Evolutionary conservation across 192 early-diverging fungal genomes (phyloP).

Genomic region (Umbelopsis isabellina): DNA sequence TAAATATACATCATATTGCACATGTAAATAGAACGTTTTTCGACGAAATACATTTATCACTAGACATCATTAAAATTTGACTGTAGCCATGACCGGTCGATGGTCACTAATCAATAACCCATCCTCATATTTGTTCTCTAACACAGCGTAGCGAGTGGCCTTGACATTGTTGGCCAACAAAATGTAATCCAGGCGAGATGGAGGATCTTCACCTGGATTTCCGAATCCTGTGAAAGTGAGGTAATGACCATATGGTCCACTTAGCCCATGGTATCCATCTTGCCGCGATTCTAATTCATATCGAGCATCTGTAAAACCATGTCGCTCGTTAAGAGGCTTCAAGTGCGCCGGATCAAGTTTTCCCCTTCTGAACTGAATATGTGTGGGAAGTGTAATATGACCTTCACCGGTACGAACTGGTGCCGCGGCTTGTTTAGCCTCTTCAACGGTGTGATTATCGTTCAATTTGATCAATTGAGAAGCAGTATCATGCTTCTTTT

Average conservation of each 20-base stretch:
- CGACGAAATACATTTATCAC: too few relatives aligned
- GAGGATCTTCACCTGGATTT: conserved; percentile 9
- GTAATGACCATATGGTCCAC: conserved; percentile 38
- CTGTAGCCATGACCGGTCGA: conserved; percentile 39
- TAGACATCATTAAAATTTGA: neutral
- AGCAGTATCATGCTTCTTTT: conserved; percentile 6
- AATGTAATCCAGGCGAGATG: conserved; percentile 41
- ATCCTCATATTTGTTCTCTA: conserved; percentile 41
- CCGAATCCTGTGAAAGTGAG: conserved; percentile 45
- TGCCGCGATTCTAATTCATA: conserved; percentile 35
- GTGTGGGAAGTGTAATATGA: conserved; percentile 26
- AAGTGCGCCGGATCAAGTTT: conserved; percentile 10
- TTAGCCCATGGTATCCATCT: neutral
- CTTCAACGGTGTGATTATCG: neutral
- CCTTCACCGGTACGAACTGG: conserved; percentile 19
- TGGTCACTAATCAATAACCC: conserved; percentile 43
- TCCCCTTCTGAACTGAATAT: conserved; percentile 21
- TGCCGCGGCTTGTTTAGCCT: neutral
- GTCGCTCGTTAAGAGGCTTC: neutral
- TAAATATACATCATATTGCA: neutral
- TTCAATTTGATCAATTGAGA: conserved; percentile 20
- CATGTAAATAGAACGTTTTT: neutral
- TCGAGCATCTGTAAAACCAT: conserved; percentile 33
- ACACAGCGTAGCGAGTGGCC: conserved; percentile 25
- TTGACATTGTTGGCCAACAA: conserved; percentile 22